phyloP scores from a whole-genome alignment of 2,329 filamentous ascomycete genomes.

The Xylaria polymorpha region DNA sequence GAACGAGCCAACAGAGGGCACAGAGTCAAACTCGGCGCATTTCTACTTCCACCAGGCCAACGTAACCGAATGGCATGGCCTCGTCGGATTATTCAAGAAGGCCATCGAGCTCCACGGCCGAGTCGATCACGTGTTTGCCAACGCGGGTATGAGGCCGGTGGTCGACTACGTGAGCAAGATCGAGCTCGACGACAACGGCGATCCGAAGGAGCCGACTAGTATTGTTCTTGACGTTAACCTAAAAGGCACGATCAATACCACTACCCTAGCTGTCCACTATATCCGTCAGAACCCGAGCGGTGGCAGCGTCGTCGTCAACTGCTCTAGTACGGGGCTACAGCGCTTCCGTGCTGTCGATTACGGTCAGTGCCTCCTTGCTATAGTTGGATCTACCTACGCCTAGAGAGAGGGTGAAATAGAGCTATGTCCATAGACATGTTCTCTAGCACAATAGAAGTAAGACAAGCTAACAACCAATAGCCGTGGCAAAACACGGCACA shows the following conservation, averaged over 20 bases:
- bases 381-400: not conserved
- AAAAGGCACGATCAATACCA: slow-evolving; percentile 62
- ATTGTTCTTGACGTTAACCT: slow-evolving; percentile 62
- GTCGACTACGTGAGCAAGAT: slow-evolving; percentile 57
- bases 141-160: slow-evolving; percentile 64
- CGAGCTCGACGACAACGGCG: slow-evolving; percentile 61
- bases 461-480: slow-evolving; percentile 44
- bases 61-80: slow-evolving; percentile 62
- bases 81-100: slow-evolving; percentile 63
- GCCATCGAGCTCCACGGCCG: slow-evolving; percentile 73
- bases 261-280: slow-evolving; percentile 60
- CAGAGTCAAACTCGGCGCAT: slow-evolving; percentile 30
- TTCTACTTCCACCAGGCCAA: slow-evolving; percentile 60
- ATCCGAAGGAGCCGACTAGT: slow-evolving; percentile 58
- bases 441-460: not conserved
- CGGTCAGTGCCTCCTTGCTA: slow-evolving; percentile 47
- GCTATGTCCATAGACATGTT: not conserved
- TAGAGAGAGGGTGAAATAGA: not conserved
- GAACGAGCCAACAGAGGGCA: slow-evolving; percentile 52
- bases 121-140: slow-evolving; percentile 80
- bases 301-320: slow-evolving; percentile 66
- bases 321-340: slow-evolving; percentile 63
- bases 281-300: slow-evolving; percentile 60
- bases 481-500: slow-evolving; percentile 65
- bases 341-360: slow-evolving; percentile 65